A percentile compares a stretch with the other conserved stretches of the same genome.
Conservation (phyloP, 2,329 filamentous ascomycete genomes). For the Neonectria neomacrospora region DNA sequence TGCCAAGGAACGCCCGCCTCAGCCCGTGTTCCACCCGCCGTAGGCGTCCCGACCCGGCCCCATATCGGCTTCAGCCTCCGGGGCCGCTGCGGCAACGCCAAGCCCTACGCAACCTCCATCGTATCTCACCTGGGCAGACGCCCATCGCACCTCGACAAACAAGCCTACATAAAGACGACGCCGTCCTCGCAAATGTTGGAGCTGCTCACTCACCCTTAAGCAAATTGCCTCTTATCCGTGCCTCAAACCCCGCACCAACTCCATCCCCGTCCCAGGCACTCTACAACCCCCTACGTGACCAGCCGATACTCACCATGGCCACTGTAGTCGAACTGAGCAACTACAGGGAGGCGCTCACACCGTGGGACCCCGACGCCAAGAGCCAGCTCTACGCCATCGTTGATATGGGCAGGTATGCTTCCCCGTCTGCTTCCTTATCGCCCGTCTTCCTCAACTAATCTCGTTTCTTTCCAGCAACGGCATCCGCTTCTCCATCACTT, state of each 20-base stretch:
- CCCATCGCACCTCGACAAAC: not conserved
- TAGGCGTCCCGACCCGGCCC: constrained; percentile 11
- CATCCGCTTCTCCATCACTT: constrained; percentile 90
- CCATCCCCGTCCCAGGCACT: not conserved
- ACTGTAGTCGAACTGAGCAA: constrained; percentile 61
- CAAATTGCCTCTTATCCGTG: not conserved
- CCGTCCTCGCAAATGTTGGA: too few species aligned
- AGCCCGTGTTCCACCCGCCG: not conserved
- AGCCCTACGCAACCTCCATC: constrained; percentile 8
- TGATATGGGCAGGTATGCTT: constrained; percentile 67
- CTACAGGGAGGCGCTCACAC: constrained; percentile 58
- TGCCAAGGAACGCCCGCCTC: not conserved
- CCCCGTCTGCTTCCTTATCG: not conserved
- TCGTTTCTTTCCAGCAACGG: constrained; percentile 76
- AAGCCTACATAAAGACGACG: not conserved
- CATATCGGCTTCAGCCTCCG: constrained; percentile 9
- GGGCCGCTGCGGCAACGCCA: constrained; percentile 15
- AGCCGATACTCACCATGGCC: constrained; percentile 43
- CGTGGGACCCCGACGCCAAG: constrained; percentile 58
- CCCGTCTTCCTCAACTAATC: constrained; percentile 12
- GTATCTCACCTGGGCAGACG: not conserved
- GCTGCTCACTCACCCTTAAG: not conserved
- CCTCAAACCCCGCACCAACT: not conserved
- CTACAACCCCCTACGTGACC: not conserved
- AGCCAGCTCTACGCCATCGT: constrained; percentile 67